phyloP scores from a whole-genome alignment of 2,329 filamentous ascomycete species.

The Alternaria ventricosa region DNA sequence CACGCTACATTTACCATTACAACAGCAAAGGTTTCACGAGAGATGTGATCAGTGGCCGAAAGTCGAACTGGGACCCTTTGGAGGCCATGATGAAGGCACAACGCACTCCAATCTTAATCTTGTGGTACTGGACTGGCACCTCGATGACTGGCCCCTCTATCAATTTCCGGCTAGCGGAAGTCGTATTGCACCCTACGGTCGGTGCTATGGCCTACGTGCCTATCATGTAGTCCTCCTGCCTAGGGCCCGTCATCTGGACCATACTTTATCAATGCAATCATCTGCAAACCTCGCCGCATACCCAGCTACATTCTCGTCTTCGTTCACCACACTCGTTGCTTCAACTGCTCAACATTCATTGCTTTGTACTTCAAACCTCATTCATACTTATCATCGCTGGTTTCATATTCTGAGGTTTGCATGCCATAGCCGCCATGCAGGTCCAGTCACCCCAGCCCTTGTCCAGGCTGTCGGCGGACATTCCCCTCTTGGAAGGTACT shows the following conservation, averaged over 20 bases:
- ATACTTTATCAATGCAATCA: constrained; percentile 38
- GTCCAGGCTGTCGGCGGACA: constrained; percentile 53
- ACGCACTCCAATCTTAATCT: constrained; percentile 45
- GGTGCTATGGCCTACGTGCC: constrained; percentile 26
- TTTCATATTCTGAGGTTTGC: constrained; percentile 30
- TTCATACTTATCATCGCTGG: constrained; percentile 49
- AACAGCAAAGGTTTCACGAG: constrained; percentile 30
- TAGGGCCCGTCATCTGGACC: constrained; percentile 27
- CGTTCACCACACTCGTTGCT: constrained; percentile 49
- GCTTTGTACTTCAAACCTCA: constrained; percentile 33
- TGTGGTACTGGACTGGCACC: constrained; percentile 37
- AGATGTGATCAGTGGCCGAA: constrained; percentile 40
- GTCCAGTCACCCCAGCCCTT: constrained; percentile 41
- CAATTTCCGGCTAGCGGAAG: constrained; percentile 38
- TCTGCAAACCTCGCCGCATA: constrained; percentile 33
- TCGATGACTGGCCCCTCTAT: constrained; percentile 33
- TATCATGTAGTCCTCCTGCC: constrained; percentile 38
- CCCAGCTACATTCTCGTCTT: constrained; percentile 42
- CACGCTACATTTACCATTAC: constrained; percentile 44
- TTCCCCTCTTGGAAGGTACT: constrained; percentile 44
- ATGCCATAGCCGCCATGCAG: constrained; percentile 40
- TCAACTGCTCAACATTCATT: constrained; percentile 54
- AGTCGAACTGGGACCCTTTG: constrained; percentile 37
- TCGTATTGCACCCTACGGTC: constrained; percentile 35
- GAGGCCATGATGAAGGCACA: constrained; percentile 27